A percentile compares a stretch with the other conserved stretches of the same genome.
phyloP scores from a whole-genome alignment of 192 early-diverging fungal species.

The Backusella tuberculispora region DNA sequence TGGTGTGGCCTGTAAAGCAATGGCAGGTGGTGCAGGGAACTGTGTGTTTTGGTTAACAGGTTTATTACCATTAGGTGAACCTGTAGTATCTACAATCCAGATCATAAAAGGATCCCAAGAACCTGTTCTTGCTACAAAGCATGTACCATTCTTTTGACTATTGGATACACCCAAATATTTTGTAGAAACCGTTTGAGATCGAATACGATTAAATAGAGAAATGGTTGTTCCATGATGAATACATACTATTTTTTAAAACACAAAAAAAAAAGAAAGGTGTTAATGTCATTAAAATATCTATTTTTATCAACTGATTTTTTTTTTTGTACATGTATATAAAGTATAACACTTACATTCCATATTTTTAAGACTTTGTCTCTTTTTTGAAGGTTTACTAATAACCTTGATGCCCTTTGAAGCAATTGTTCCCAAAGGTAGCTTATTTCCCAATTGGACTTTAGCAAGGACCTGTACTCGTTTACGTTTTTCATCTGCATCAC shows the following conservation, averaged over 20 bases:
- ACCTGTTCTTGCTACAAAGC: constrained; percentile 74
- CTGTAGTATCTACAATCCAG: constrained; percentile 76
- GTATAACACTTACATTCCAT: constrained; percentile 53
- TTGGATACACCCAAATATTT: constrained; percentile 76
- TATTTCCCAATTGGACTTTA: constrained; percentile 68
- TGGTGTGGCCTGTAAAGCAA: constrained; percentile 61
- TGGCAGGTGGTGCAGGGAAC: constrained; percentile 40
- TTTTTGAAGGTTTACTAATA: constrained; percentile 92
- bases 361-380: constrained; percentile 83
- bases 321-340: not conserved
- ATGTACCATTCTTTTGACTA: constrained; percentile 52
- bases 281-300: constrained; percentile 10
- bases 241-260: constrained; percentile 48
- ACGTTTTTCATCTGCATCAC: constrained; percentile 82
- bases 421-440: constrained; percentile 66
- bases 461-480: constrained; percentile 76
- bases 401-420: constrained; percentile 83
- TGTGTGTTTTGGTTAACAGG: constrained; percentile 27
- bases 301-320: not conserved
- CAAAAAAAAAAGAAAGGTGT: not conserved
- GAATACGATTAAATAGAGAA: constrained; percentile 88
- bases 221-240: constrained; percentile 87
- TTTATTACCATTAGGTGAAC: constrained; percentile 17
- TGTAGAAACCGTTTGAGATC: constrained; percentile 89
- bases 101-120: constrained; percentile 89